These are phyloP conservation scores for Fistulifera solaris DNA, from an alignment of 108 stramenopile species.

Conservation along the genomic window DNA sequence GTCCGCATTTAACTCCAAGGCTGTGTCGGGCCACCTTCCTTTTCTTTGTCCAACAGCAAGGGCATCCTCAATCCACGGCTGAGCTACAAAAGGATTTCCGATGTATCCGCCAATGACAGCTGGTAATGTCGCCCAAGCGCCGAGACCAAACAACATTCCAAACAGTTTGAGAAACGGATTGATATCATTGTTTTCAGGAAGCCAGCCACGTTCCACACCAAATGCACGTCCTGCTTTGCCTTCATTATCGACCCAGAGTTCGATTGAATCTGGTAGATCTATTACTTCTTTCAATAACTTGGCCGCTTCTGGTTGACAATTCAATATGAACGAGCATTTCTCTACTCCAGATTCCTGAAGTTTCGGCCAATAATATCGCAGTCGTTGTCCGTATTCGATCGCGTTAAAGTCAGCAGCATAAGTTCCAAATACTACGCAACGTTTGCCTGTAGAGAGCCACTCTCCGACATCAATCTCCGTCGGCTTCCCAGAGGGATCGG, in stretches of 20 bases:
- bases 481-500: neutral
- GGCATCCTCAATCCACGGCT: slow-evolving; percentile 85
- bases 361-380: slow-evolving; percentile 71
- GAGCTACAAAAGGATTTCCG: slow-evolving; percentile 76
- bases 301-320: slow-evolving; percentile 57
- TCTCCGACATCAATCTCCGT: slow-evolving; percentile 14
- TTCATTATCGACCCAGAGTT: slow-evolving; percentile 62
- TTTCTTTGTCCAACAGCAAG: slow-evolving; percentile 62
- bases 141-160: slow-evolving; percentile 86
- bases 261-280: slow-evolving; percentile 49
- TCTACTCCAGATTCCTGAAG: slow-evolving; percentile 45
- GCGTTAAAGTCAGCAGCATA: slow-evolving; percentile 89
- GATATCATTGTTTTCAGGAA: slow-evolving; percentile 63
- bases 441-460: slow-evolving; percentile 11
- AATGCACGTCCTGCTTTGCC: slow-evolving; percentile 63
- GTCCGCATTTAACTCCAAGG: slow-evolving; percentile 46
- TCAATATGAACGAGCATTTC: slow-evolving; percentile 68
- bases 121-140: slow-evolving; percentile 86
- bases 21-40: slow-evolving; percentile 77
- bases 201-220: slow-evolving; percentile 73
- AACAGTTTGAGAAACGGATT: slow-evolving; percentile 81
- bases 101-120: slow-evolving; percentile 87
- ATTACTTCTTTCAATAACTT: slow-evolving; percentile 40
- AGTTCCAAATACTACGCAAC: slow-evolving; percentile 49
- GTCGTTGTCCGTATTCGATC: slow-evolving; percentile 82